phyloP scores from a whole-genome alignment of 176 grass and related monocot species.

The Ananas comosus region DNA sequence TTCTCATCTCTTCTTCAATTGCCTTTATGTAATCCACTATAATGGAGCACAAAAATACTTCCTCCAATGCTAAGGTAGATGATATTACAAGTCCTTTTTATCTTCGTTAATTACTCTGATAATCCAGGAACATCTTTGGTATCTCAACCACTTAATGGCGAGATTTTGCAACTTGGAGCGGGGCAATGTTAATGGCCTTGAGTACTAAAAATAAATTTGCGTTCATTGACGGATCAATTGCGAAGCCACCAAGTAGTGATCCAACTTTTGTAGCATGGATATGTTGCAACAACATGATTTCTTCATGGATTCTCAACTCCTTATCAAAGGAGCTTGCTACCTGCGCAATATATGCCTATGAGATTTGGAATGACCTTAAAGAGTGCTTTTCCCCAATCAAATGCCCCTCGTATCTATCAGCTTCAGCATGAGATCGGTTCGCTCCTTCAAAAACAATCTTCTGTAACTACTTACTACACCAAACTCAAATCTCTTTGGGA shows the following conservation, averaged over 20 bases:
- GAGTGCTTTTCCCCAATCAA: no score
- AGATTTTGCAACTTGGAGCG: not conserved
- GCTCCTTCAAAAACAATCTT: no score
- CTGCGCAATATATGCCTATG: no score
- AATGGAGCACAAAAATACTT: not conserved
- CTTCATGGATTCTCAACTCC: not conserved
- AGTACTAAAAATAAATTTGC: not conserved
- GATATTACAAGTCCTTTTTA: not conserved
- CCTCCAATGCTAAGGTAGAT: not conserved
- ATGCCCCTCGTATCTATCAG: no score
- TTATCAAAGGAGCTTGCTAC: no score
- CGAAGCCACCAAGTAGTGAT: not conserved
- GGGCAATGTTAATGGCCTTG: not conserved
- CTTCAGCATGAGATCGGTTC: no score
- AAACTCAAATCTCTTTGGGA: no score
- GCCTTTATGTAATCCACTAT: not conserved
- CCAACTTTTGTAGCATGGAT: not conserved
- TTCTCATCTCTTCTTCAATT: not conserved
- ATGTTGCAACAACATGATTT: not conserved
- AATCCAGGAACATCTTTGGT: not conserved
- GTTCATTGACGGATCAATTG: not conserved
- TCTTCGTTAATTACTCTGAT: not conserved
- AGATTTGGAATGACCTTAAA: no score
- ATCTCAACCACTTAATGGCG: not conserved
- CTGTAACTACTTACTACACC: no score